Evolutionary conservation across 2,329 filamentous ascomycete species (phyloP).

Genomic region (Pyrenophora tritici-repentis): DNA sequence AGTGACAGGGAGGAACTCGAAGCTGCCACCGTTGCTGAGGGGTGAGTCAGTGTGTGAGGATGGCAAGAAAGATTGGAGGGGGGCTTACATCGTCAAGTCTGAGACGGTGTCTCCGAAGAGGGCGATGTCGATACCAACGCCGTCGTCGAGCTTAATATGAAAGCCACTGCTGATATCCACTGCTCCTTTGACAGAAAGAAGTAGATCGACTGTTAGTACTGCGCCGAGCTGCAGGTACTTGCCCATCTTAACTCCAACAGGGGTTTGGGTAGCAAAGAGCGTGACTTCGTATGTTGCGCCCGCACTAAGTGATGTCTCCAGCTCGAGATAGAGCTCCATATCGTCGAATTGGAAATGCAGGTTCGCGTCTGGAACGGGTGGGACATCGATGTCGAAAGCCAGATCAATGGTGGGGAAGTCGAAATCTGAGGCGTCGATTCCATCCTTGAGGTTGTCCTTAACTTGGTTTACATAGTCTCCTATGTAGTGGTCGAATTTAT

Average conservation of each 20-base stretch:
- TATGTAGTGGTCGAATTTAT: slow-evolving; percentile 16
- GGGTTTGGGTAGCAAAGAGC: slow-evolving; percentile 54
- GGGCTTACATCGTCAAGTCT: slow-evolving; percentile 55
- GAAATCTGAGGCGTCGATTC: slow-evolving; percentile 26
- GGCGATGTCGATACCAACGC: slow-evolving; percentile 54
- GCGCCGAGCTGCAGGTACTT: slow-evolving; percentile 53
- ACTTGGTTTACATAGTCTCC: slow-evolving; percentile 12
- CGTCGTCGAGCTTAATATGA: slow-evolving; percentile 60
- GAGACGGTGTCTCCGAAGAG: slow-evolving; percentile 59
- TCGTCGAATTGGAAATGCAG: slow-evolving; percentile 57
- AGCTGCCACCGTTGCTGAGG: slow-evolving; percentile 56
- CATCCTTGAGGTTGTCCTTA: slow-evolving; percentile 21
- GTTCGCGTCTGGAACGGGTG: slow-evolving; percentile 50
- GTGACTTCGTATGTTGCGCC: slow-evolving; percentile 56
- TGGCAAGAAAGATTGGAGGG: no score
- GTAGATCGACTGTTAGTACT: slow-evolving; percentile 58
- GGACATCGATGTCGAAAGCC: slow-evolving; percentile 48
- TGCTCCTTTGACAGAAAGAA: slow-evolving; percentile 54
- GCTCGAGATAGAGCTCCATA: slow-evolving; percentile 58
- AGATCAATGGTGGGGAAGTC: slow-evolving; percentile 24
- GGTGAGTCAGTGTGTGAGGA: neutral
- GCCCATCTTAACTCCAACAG: slow-evolving; percentile 50
- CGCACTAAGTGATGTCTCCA: slow-evolving; percentile 52
- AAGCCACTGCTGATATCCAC: slow-evolving; percentile 61
- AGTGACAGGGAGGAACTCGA: slow-evolving; percentile 62